phyloP scores from a whole-genome alignment of 345 rosid species.

The Chamaenerion angustifolium region DNA sequence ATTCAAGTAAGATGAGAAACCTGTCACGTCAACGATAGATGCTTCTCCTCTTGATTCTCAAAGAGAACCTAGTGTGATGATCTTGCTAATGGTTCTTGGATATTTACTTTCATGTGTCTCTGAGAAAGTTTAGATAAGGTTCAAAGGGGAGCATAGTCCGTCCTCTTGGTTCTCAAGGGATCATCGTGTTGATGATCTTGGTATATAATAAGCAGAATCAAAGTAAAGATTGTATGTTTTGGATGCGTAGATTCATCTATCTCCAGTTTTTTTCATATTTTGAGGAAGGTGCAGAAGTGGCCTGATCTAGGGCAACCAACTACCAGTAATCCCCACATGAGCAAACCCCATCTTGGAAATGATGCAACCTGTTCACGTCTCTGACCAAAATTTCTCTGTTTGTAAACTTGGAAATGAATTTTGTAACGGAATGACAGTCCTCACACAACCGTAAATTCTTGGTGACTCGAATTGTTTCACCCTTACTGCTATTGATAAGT shows the following conservation, averaged over 20 bases:
- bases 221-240: no score
- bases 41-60: neutral
- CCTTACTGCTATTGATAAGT: conserved; percentile 45
- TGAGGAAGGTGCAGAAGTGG: neutral
- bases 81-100: neutral
- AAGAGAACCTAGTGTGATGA: neutral
- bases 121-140: no score
- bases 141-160: no score
- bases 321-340: conserved; percentile 88
- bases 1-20: conserved; percentile 1
- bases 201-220: no score
- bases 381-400: conserved; percentile 66
- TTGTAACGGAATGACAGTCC: conserved; percentile 76
- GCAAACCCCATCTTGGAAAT: conserved; percentile 63
- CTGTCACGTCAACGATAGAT: neutral
- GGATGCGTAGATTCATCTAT: no score
- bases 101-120: no score
- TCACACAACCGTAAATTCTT: conserved; percentile 82
- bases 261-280: neutral
- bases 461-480: conserved; percentile 62
- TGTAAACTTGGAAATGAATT: conserved; percentile 61
- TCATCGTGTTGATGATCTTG: no score
- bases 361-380: conserved; percentile 80
- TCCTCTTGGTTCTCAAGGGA: no score
- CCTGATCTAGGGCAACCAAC: conserved; percentile 1